phyloP scores from a whole-genome alignment of 768 basidiomycete genomes.

The Leucogyrophana mollusca region DNA sequence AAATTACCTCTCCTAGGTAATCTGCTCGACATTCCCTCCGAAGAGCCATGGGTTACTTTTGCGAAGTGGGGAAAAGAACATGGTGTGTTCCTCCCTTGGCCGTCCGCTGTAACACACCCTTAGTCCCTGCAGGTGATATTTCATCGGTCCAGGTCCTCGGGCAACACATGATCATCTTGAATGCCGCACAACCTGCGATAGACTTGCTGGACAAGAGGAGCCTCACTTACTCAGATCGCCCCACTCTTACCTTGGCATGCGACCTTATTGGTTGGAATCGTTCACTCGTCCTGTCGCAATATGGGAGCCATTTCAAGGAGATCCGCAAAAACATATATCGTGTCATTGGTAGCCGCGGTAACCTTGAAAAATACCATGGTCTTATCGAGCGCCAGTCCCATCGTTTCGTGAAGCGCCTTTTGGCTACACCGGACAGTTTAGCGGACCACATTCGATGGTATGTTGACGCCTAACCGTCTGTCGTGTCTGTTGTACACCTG shows the following conservation, averaged over 20 bases:
- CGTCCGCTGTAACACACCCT: too few species aligned
- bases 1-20: slow-evolving; percentile 25
- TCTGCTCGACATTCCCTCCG: slow-evolving; percentile 15
- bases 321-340: slow-evolving; percentile 2
- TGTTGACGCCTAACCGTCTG: slow-evolving; percentile 14
- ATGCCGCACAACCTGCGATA: slow-evolving; percentile 36
- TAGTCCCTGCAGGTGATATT: slow-evolving; percentile 20
- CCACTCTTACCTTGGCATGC: slow-evolving; percentile 29
- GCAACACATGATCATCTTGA: slow-evolving; percentile 29
- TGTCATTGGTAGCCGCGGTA: background rate
- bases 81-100: slow-evolving; percentile 1
- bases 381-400: slow-evolving; percentile 46
- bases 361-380: slow-evolving; percentile 33
- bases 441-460: slow-evolving; percentile 45
- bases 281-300: background rate
- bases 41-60: slow-evolving; percentile 19
- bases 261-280: slow-evolving; percentile 2
- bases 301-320: slow-evolving; percentile 1
- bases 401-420: slow-evolving; percentile 45
- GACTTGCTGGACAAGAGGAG: slow-evolving; percentile 49
- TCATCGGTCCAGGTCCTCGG: slow-evolving; percentile 28
- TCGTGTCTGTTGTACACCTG: too few species aligned
- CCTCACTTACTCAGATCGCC: slow-evolving; percentile 48
- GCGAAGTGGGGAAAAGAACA: slow-evolving; percentile 14
- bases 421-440: slow-evolving; percentile 47